Evolutionary conservation across 805 yeast genomes (phyloP), one percentile per base, ranked within the genome.

Genomic region (Wickerhamomyces chaumierensis): DNA sequence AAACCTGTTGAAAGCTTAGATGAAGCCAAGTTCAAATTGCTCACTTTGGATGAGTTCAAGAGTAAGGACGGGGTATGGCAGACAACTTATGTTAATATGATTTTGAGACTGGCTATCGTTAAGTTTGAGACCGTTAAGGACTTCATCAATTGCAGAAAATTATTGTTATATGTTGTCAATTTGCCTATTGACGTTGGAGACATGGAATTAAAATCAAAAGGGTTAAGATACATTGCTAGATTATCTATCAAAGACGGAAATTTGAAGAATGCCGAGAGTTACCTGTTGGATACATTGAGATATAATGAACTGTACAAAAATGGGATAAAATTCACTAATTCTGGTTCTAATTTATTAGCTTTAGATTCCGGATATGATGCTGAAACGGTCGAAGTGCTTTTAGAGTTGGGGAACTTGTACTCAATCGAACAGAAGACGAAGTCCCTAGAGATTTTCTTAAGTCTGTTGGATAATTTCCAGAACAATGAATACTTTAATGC

Each of bases 31-130:
- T 55, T 43, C 37, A 46, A 41, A 36, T 47, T 48, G 31, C 44
- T 48, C 28, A 50, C 38, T 19, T 52, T 49, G 35, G 49, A 48
- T 11, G 43, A 50, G 20, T 36, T 61, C 15, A 42, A 49, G 9
- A 42, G 45, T 38, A 55, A 49, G 36, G 45, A 46, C 35, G 53
- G 56, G 20, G 55, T 50, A 35, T 58, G 61, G 45, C 57, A 61
- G 41, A 27, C 50, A 4, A 42, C 48, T 0, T 66, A 64, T 41
- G 37, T 66, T 14, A 70, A 69, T 47, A 45, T 68, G 11, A 45
- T 68, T 5, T 37, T 63, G 7, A 53, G 73, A 45, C 56, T 58
- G 44, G 67, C 69, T 0, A 34, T 65, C 19, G 56, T 65, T 1
- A 51, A 61, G 38, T 49, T 45, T 4, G 52, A 51, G 20, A 17